Conservation (phyloP, 2,329 filamentous ascomycete species). For the Aspergillus flavus region DNA sequence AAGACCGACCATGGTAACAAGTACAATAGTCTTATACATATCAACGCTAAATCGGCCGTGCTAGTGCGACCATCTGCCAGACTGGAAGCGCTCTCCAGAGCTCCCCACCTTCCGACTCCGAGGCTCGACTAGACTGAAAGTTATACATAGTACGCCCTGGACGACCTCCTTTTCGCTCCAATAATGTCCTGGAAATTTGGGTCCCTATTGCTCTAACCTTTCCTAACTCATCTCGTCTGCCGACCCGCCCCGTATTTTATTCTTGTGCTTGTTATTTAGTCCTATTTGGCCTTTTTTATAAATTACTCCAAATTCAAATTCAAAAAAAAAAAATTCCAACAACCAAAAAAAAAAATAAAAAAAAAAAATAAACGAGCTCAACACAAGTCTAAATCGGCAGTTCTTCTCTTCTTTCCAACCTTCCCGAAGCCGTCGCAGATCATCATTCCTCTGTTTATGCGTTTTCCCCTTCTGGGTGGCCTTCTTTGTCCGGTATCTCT, state of each 20-base stretch:
- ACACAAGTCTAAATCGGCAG: slow-evolving; percentile 5
- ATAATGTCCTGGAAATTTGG: slow-evolving; percentile 14
- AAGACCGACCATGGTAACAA: neutral
- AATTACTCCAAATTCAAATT: neutral
- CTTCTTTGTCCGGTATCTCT: slow-evolving; percentile 1
- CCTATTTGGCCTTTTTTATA: slow-evolving; percentile 1
- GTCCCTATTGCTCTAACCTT: slow-evolving; percentile 14
- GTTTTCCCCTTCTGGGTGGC: neutral
- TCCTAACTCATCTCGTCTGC: slow-evolving; percentile 13
- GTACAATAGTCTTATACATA: slow-evolving; percentile 1
- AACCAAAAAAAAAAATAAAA: neutral
- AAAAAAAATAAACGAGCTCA: neutral
- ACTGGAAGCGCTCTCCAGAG: slow-evolving; percentile 10
- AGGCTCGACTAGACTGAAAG: slow-evolving; percentile 20
- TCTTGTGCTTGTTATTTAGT: neutral
- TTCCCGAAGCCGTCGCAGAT: slow-evolving; percentile 20
- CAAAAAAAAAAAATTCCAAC: slow-evolving; percentile 2
- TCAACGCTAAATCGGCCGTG: slow-evolving; percentile 2
- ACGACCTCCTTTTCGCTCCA: slow-evolving; percentile 16
- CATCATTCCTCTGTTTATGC: slow-evolving; percentile 16
- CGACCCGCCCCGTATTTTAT: slow-evolving; percentile 20
- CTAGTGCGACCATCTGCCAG: neutral
- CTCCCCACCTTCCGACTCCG: slow-evolving; percentile 27
- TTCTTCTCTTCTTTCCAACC: neutral
- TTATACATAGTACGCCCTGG: slow-evolving; percentile 4